Conservation (phyloP, 2,329 filamentous ascomycete species). For the Cryoendolithus antarcticus region DNA sequence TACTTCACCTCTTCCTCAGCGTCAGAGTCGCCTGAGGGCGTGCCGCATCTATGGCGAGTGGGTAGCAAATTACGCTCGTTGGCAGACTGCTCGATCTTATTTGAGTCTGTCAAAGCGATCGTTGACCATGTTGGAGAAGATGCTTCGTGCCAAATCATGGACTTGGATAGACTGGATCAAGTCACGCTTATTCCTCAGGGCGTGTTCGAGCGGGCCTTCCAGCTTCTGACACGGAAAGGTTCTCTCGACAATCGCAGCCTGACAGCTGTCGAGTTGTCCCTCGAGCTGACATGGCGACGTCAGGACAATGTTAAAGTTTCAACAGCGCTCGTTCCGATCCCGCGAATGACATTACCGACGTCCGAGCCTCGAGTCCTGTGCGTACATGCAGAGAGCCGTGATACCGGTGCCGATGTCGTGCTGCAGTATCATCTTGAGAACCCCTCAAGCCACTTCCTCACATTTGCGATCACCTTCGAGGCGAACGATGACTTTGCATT, state of each 20-base stretch:
- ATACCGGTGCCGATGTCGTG: conserved; percentile 17
- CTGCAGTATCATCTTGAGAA: conserved; percentile 74
- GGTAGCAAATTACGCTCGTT: conserved; percentile 63
- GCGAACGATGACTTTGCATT: conserved; percentile 88
- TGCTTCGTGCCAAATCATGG: conserved; percentile 38
- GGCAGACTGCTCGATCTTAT: conserved; percentile 48
- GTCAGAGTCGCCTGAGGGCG: conserved; percentile 39
- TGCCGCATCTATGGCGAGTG: conserved; percentile 72
- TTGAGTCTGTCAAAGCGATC: conserved; percentile 54
- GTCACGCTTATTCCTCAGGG: conserved; percentile 6
- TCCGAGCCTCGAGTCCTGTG: conserved; percentile 75
- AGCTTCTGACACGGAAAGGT: conserved; percentile 58
- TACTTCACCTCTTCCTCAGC: conserved; percentile 49
- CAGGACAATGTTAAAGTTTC: conserved; percentile 25
- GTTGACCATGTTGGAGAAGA: conserved; percentile 50
- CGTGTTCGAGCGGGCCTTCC: conserved; percentile 11
- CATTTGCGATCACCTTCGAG: conserved; percentile 86
- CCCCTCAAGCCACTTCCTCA: conserved; percentile 84
- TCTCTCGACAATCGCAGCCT: conserved; percentile 72
- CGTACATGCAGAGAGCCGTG: conserved; percentile 21
- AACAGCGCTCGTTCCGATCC: conserved; percentile 60
- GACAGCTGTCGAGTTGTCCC: conserved; percentile 59
- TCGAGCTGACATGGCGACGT: conserved; percentile 69
- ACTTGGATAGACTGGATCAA: background rate
- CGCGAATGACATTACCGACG: conserved; percentile 66